Evolutionary conservation across 2,329 filamentous ascomycete genomes (phyloP).

Genomic region (Akanthomyces uredinophilus): DNA sequence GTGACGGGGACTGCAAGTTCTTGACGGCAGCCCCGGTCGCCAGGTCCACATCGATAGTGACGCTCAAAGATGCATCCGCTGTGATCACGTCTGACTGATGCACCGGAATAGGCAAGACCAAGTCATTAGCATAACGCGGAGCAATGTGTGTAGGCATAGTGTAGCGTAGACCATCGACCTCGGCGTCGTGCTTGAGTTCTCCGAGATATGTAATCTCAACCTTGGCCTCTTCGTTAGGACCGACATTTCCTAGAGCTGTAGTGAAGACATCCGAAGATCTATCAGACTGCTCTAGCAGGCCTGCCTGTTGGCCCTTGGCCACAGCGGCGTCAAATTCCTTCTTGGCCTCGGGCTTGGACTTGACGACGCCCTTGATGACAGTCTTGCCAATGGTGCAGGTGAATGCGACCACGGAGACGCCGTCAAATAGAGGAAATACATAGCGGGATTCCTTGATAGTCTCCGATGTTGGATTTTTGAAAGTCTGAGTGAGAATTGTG

Average conservation of each 20-base stretch:
- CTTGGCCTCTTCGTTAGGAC: conserved; percentile 48
- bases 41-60: conserved; percentile 39
- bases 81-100: background rate
- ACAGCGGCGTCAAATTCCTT: conserved; percentile 56
- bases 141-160: conserved; percentile 64
- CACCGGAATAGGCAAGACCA: background rate
- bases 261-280: conserved; percentile 62
- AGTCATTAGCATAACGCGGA: conserved; percentile 53
- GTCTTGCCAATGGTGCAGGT: conserved; percentile 57
- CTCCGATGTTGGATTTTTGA: conserved; percentile 45
- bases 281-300: conserved; percentile 57
- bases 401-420: conserved; percentile 64
- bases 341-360: conserved; percentile 59
- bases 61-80: conserved; percentile 2
- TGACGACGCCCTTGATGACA: conserved; percentile 59
- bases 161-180: conserved; percentile 62
- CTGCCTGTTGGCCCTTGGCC: conserved; percentile 54
- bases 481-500: conserved; percentile 51
- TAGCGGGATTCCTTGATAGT: conserved; percentile 50
- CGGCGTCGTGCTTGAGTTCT: conserved; percentile 67
- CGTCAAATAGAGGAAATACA: conserved; percentile 67
- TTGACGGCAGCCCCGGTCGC: conserved; percentile 51
- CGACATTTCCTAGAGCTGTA: conserved; percentile 63
- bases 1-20: conserved; percentile 60
- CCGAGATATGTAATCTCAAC: conserved; percentile 63